These are phyloP conservation scores for Backusella westeae DNA, from an alignment of 192 early-diverging fungal genomes.

Conservation along the genomic window DNA sequence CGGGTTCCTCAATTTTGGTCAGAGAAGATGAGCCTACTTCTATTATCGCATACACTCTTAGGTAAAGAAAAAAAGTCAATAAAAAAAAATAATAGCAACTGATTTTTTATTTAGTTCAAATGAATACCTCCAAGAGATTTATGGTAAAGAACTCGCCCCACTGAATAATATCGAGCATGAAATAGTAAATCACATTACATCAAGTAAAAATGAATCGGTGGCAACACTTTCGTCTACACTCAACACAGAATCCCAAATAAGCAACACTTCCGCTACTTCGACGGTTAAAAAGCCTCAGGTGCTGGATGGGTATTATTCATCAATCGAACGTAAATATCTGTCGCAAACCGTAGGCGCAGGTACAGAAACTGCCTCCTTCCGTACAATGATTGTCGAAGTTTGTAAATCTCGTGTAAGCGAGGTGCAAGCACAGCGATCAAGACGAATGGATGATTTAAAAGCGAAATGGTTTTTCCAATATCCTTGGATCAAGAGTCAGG, in stretches of 20 bases:
- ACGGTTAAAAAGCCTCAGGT: background rate
- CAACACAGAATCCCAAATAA: background rate
- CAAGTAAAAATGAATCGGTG: background rate
- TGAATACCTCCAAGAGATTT: slow-evolving; percentile 42
- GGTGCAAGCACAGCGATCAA: background rate
- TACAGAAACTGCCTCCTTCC: slow-evolving; percentile 24
- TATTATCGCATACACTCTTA: slow-evolving; percentile 86
- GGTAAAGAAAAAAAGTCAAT: slow-evolving; percentile 32
- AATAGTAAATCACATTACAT: background rate
- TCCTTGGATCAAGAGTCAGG: slow-evolving; percentile 10
- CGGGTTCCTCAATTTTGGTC: slow-evolving; percentile 77
- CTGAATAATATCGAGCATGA: background rate
- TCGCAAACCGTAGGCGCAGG: slow-evolving; percentile 16
- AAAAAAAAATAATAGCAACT: background rate
- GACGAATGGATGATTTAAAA: slow-evolving; percentile 5
- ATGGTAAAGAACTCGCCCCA: background rate
- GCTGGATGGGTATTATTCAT: slow-evolving; percentile 24
- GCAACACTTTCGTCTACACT: background rate
- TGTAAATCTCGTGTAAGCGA: slow-evolving; percentile 13
- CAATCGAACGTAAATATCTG: slow-evolving; percentile 29
- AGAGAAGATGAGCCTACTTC: slow-evolving; percentile 88
- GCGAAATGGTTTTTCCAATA: background rate
- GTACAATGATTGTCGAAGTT: slow-evolving; percentile 28
- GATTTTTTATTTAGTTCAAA: slow-evolving; percentile 30
- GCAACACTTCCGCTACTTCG: background rate